Evolutionary conservation across 202 grass and related monocot genomes (phyloP).

Genomic region (Setaria viridis): DNA sequence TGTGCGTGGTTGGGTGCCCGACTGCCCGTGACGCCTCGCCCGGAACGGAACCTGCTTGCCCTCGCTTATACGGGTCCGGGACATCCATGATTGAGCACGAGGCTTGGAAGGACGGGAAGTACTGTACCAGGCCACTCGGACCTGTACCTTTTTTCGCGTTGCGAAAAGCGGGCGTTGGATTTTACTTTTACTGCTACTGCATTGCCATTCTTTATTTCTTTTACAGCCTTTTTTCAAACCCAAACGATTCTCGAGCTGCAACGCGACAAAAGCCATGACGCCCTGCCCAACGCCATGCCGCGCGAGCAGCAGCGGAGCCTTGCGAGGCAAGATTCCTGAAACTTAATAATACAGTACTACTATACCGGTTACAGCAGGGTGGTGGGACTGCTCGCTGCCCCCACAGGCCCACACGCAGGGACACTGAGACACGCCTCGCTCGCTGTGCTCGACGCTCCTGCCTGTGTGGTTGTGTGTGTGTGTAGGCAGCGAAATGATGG

Average conservation of each 20-base stretch:
- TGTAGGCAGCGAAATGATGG: not conserved
- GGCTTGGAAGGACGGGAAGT: not conserved
- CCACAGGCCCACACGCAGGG: too few relatives aligned
- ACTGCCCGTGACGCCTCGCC: too few relatives aligned
- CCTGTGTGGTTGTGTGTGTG: too few relatives aligned
- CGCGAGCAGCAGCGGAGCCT: not conserved
- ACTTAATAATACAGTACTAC: too few relatives aligned
- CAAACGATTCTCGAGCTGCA: not conserved
- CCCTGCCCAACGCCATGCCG: not conserved
- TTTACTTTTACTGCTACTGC: not conserved
- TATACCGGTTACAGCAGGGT: too few relatives aligned
- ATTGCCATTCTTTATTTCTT: too few relatives aligned
- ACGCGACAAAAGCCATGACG: not conserved
- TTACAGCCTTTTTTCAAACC: not conserved
- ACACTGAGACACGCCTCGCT: too few relatives aligned
- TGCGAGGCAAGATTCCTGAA: slow-evolving; percentile 5
- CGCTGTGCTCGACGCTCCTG: too few relatives aligned
- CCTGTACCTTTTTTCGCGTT: not conserved
- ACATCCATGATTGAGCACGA: slow-evolving; percentile 22
- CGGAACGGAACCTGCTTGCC: not conserved
- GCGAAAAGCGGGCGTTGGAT: not conserved
- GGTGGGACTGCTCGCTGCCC: too few relatives aligned
- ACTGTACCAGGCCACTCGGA: not conserved
- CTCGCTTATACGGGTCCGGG: not conserved
- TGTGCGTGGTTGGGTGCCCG: too few relatives aligned